Percentiles rank a stretch among this genome's conserved stretches.
Conservation (phyloP, 148 eudicot genomes). For the Rhododendron griersonianum region DNA sequence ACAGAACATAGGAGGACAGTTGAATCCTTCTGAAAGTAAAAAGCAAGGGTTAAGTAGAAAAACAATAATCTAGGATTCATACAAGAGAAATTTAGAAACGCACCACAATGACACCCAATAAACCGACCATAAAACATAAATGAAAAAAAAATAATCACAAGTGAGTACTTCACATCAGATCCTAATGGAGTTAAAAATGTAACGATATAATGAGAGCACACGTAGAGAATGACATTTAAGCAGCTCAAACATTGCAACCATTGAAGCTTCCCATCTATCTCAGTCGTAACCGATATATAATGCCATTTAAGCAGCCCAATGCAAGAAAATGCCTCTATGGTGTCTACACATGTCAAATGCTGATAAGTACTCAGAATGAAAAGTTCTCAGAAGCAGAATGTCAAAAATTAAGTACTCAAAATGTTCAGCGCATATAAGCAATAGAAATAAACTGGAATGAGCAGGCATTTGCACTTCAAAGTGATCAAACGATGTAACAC, state of each 20-base stretch:
- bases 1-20: not conserved
- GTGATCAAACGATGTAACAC: not conserved
- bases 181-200: not conserved
- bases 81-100: not conserved
- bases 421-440: not conserved
- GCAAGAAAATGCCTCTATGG: not conserved
- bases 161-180: not conserved
- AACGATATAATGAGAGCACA: not conserved
- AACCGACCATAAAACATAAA: not conserved
- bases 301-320: not conserved
- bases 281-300: not conserved
- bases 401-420: not conserved
- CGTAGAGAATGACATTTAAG: not conserved
- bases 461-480: not conserved
- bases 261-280: not conserved
- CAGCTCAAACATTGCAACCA: not conserved
- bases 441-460: not conserved
- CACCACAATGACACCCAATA: not conserved
- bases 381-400: no score
- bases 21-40: not conserved
- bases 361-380: not conserved
- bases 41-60: not conserved
- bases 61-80: not conserved
- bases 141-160: not conserved
- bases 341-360: not conserved